A percentile compares a stretch with the other conserved stretches of the same genome.
phyloP scores from a whole-genome alignment of 2,329 filamentous ascomycete species.

The Phyllosticta paracitricarpa region DNA sequence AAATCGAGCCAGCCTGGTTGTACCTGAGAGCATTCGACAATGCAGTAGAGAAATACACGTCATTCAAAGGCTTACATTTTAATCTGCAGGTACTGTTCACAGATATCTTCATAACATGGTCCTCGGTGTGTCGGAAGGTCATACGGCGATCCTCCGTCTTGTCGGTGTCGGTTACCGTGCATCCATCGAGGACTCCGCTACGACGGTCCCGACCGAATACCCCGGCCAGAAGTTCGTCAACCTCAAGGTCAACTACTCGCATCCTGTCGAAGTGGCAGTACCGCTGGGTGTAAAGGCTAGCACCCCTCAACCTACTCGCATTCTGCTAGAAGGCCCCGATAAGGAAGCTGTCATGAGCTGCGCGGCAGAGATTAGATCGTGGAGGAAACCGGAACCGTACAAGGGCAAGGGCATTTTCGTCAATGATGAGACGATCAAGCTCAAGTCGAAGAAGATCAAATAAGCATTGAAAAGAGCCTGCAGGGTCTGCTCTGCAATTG shows the following conservation, averaged over 20 bases:
- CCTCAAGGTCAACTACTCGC: slow-evolving; percentile 92
- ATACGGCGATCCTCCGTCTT: slow-evolving; percentile 83
- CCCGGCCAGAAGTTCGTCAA: slow-evolving; percentile 81
- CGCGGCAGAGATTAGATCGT: slow-evolving; percentile 76
- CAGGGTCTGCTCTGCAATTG: slow-evolving; percentile 4
- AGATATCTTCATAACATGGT: slow-evolving; percentile 86
- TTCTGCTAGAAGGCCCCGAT: slow-evolving; percentile 79
- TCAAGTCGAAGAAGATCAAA: slow-evolving; percentile 78
- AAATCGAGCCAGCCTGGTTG: not conserved
- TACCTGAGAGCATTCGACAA: not conserved
- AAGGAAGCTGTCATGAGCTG: slow-evolving; percentile 84
- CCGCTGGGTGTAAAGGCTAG: slow-evolving; percentile 76
- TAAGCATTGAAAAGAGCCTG: slow-evolving; percentile 15
- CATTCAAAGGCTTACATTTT: not conserved
- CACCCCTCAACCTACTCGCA: slow-evolving; percentile 81
- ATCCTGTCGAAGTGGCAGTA: slow-evolving; percentile 83
- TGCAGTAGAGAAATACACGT: not conserved
- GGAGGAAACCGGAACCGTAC: slow-evolving; percentile 91
- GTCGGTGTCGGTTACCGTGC: slow-evolving; percentile 95
- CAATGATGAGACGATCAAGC: slow-evolving; percentile 91
- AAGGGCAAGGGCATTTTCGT: slow-evolving; percentile 99
- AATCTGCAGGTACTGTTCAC: slow-evolving; percentile 65
- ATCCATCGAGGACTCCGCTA: slow-evolving; percentile 66
- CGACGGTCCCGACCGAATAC: slow-evolving; percentile 56
- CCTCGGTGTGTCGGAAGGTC: slow-evolving; percentile 89